Conservation (phyloP, 2,329 filamentous ascomycete species). For the Fusarium sp. region DNA sequence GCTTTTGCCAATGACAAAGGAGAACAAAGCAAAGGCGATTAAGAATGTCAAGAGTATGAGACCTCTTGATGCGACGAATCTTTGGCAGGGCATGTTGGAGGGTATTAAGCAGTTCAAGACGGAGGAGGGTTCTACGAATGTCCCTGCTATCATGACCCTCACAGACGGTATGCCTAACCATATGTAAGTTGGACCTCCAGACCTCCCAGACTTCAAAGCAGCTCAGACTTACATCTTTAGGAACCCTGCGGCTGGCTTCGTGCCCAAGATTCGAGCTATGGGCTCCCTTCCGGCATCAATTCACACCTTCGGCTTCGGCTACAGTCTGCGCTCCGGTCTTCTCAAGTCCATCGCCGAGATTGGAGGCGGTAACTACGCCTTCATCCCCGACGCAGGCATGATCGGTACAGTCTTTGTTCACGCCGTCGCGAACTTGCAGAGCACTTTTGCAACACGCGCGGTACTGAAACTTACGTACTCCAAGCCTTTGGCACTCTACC, state of each 20-base stretch:
- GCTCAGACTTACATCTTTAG: conserved; percentile 36
- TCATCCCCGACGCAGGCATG: conserved; percentile 72
- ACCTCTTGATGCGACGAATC: conserved; percentile 59
- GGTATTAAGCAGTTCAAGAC: conserved; percentile 61
- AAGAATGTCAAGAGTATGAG: conserved; percentile 57
- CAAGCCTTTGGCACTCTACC: conserved; percentile 50
- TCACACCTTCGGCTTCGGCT: conserved; percentile 54
- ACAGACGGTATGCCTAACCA: conserved; percentile 67
- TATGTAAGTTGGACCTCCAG: conserved; percentile 50
- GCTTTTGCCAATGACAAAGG: conserved; percentile 59
- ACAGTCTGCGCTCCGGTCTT: conserved; percentile 56
- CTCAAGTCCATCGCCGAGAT: conserved; percentile 70
- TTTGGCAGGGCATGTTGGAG: conserved; percentile 67
- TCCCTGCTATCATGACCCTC: conserved; percentile 64
- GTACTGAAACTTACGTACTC: conserved; percentile 57
- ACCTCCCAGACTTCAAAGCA: rapidly evolving
- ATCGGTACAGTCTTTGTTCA: conserved; percentile 72
- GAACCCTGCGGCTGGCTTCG: conserved; percentile 63
- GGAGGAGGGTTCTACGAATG: conserved; percentile 47
- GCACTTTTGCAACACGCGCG: conserved; percentile 64
- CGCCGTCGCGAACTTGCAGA: conserved; percentile 69
- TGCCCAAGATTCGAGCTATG: conserved; percentile 62
- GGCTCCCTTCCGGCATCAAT: conserved; percentile 55
- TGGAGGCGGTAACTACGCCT: conserved; percentile 67
- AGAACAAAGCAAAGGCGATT: conserved; percentile 58